These are phyloP conservation scores for Helianthus tuberosus DNA, from an alignment of 129 eudicot species.

Conservation along the genomic window DNA sequence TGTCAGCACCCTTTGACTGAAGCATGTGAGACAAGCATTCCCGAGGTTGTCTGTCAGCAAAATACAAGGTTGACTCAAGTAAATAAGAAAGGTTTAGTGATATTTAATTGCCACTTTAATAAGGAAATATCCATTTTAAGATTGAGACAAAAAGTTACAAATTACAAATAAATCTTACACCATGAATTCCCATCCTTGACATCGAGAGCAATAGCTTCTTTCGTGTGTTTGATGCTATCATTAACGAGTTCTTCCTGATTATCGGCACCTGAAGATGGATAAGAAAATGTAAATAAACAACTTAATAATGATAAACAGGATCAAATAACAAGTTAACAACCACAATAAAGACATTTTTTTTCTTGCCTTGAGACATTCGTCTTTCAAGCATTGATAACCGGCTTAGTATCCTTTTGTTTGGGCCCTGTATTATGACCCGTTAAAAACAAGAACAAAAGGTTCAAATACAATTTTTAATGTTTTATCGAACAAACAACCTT, in stretches of 20 bases:
- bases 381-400: constrained; percentile 99
- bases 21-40: constrained; percentile 91
- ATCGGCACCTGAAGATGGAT: constrained; percentile 57
- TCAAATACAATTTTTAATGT: too few species aligned
- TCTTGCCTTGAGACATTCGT: constrained; percentile 90
- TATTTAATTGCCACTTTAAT: neutral
- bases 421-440: too few species aligned
- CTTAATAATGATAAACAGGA: neutral
- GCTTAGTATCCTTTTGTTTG: too few species aligned
- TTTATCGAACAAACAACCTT: too few species aligned
- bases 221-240: constrained; percentile 92
- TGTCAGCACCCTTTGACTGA: too few species aligned
- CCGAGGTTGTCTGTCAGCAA: constrained; percentile 83
- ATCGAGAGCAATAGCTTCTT: constrained; percentile 88
- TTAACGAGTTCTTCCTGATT: constrained; percentile 70
- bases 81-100: neutral
- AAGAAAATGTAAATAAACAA: constrained; percentile 6
- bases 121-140: neutral
- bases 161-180: constrained; percentile 64
- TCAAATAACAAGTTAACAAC: neutral
- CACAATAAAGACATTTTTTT: constrained; percentile 10
- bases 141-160: neutral
- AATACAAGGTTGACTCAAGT: constrained; percentile 23
- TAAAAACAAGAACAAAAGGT: too few species aligned
- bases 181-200: constrained; percentile 97